Conservation (phyloP, 106 monocot genomes). For the Allium cepa region DNA sequence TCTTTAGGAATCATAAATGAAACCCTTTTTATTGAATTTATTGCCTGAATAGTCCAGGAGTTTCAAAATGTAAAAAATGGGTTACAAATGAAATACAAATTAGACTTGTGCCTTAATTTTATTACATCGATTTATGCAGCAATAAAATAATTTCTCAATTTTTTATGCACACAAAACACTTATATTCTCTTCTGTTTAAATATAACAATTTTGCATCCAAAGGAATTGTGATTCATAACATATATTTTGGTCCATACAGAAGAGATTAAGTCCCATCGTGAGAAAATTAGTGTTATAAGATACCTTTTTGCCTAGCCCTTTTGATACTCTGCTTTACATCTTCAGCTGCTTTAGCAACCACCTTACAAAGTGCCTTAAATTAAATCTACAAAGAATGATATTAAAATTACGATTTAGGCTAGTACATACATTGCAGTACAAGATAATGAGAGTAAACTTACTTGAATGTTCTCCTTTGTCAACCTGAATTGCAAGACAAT, state of each 20-base stretch:
- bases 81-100: too few relatives aligned
- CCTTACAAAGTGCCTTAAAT: constrained; percentile 76
- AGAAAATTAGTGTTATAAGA: too few relatives aligned
- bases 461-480: constrained; percentile 89
- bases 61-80: too few relatives aligned
- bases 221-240: too few relatives aligned
- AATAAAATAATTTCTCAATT: too few relatives aligned
- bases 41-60: constrained; percentile 35
- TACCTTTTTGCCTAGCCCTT: constrained; percentile 93
- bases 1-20: constrained; percentile 76
- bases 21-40: constrained; percentile 89
- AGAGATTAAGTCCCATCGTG: too few relatives aligned
- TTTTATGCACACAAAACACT: too few relatives aligned
- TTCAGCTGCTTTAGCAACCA: constrained; percentile 80
- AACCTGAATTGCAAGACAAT: constrained; percentile 26
- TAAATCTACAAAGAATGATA: neutral
- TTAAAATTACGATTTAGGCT: neutral
- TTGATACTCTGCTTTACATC: constrained; percentile 92
- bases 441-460: constrained; percentile 15
- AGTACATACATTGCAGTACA: neutral
- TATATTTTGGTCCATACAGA: too few relatives aligned
- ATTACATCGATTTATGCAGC: too few relatives aligned
- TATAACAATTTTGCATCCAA: too few relatives aligned
- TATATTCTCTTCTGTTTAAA: too few relatives aligned
- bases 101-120: too few relatives aligned